These are phyloP conservation scores for Fusarium anguioides DNA, from an alignment of 2,329 filamentous ascomycete genomes.

Conservation along the genomic window DNA sequence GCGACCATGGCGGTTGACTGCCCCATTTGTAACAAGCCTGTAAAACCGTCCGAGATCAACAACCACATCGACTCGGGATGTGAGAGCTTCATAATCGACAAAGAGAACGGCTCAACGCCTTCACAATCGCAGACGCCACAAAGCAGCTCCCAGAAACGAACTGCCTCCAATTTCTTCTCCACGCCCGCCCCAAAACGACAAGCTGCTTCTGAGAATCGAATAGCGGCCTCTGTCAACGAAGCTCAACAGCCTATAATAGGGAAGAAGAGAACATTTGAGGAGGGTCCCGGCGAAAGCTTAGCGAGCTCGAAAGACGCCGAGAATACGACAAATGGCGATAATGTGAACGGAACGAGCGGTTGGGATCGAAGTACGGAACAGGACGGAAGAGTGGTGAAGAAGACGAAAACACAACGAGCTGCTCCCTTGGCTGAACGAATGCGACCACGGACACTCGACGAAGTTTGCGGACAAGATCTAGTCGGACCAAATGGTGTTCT, in stretches of 20 bases:
- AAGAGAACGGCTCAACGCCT: conserved; percentile 49
- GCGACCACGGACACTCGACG: conserved; percentile 84
- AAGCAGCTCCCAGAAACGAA: conserved; percentile 61
- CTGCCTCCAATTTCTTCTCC: conserved; percentile 70
- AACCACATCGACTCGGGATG: conserved; percentile 90
- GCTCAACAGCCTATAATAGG: conserved; percentile 49
- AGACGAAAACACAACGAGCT: conserved; percentile 74
- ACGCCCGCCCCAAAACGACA: conserved; percentile 69
- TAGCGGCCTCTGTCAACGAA: conserved; percentile 51
- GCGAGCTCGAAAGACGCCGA: conserved; percentile 5
- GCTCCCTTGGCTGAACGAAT: conserved; percentile 94
- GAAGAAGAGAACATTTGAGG: conserved; percentile 65
- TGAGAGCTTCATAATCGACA: conserved; percentile 71
- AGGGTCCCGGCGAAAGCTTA: conserved; percentile 58
- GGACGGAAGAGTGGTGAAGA: conserved; percentile 65
- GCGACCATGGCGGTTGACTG: conserved; percentile 70
- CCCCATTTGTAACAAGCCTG: conserved; percentile 81
- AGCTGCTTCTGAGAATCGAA: conserved; percentile 49
- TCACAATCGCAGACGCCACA: conserved; percentile 48
- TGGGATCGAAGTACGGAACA: conserved; percentile 35
- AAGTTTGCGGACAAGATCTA: conserved; percentile 91
- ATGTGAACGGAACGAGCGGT: conserved; percentile 5
- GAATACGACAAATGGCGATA: conserved; percentile 15
- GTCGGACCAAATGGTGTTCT: conserved; percentile 88
- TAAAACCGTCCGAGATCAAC: conserved; percentile 83